Evolutionary conservation across 768 basidiomycete genomes (phyloP), one percentile per base, ranked within the genome.

Genomic region (Lactarius trivialis): DNA sequence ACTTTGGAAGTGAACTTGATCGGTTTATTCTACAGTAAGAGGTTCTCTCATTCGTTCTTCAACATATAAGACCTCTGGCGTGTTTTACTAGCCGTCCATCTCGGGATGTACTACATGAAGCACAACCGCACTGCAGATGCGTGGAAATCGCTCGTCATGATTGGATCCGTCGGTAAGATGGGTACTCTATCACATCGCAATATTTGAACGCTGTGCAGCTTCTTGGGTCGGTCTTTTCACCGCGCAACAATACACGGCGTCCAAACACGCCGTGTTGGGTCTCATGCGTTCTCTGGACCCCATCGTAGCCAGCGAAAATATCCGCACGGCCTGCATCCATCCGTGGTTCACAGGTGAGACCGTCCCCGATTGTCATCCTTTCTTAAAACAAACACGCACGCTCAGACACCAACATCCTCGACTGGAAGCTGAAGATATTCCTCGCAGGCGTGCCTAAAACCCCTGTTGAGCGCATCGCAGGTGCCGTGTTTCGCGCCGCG

Each of bases 181-280:
- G 12, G 26, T 12, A 34, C 9, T 11, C 36, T 14, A 36, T 36
- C 36, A 4, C 8, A 11, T 34, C 11, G 34, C 34, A 34, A 7
- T 2, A 9, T 34, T 9, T 8, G 7, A 33, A 43, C 8, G 14
- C 15, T 54, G 2, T 24, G 36, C 56, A 82, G 82, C 83, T 37
- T 83, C 82, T 26, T 83, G 82, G 79, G 41, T 70, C 37, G 74
- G 73, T 0, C 72, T 83, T 30, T 78, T 82, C 3, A 65, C 64
- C 21, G 82, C 71, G 6, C 70, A 76, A 21, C 68, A 81, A 53
- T 84, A 84, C 68, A 72, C 75, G 7, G 79, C 78, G 17, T 79
- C 83, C 14, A 84, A 83, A 67, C 82, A 83, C 63, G 82, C 76
- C 37, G 69, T 84, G 7, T 72, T 83, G 7, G 83, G 82, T 11